These are phyloP conservation scores for Caulochytrium protostelioides DNA, from an alignment of 371 early-diverging fungal species.

Conservation along the genomic window DNA sequence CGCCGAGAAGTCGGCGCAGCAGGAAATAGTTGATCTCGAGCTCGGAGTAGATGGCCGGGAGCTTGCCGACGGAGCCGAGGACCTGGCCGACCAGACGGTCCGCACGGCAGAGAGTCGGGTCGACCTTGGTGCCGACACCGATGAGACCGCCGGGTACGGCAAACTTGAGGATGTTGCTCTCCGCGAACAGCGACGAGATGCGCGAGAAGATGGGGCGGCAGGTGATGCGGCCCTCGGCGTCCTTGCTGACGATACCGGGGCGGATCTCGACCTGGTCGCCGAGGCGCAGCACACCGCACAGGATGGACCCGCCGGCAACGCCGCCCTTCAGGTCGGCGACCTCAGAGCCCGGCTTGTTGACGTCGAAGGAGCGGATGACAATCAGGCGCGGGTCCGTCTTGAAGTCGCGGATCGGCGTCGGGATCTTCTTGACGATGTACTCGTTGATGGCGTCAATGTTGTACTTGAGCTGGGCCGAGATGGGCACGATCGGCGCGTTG, in stretches of 20 bases:
- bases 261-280: conserved; percentile 98
- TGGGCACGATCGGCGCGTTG: conserved; percentile 95
- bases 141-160: conserved; percentile 99
- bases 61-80: conserved; percentile 82
- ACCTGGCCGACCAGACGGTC: conserved; percentile 99
- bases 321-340: conserved; percentile 94
- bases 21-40: conserved; percentile 93
- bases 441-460: conserved; percentile 99
- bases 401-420: conserved; percentile 90
- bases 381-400: conserved; percentile 80
- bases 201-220: conserved; percentile 86
- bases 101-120: conserved; percentile 95
- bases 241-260: conserved; percentile 95
- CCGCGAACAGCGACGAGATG: conserved; percentile 83
- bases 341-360: conserved; percentile 98
- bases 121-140: conserved; percentile 96
- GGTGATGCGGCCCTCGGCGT: conserved; percentile 63
- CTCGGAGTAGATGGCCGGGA: conserved; percentile 91
- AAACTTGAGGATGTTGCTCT: conserved; percentile 80
- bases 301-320: conserved; percentile 98
- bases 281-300: conserved; percentile 83
- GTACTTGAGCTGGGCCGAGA: conserved; percentile 97
- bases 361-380: conserved; percentile 99
- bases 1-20: conserved; percentile 88
- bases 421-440: conserved; percentile 96